These are phyloP conservation scores for Globisporangium apiculatum DNA, from an alignment of 352 stramenopile species.

Conservation along the genomic window DNA sequence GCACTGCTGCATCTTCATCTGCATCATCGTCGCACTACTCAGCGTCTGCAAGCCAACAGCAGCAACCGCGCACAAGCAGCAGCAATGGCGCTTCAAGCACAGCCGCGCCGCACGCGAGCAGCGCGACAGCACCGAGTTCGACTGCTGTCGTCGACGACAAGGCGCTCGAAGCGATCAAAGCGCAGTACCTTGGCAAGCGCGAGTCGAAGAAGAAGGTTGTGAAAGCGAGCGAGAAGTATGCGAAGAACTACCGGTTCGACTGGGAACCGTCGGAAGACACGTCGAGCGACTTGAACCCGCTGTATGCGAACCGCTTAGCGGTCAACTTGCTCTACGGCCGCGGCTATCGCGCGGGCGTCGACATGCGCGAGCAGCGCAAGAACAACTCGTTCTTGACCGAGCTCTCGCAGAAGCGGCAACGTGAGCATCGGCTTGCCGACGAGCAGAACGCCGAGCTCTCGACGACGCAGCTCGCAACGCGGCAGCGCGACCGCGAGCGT, in stretches of 20 bases:
- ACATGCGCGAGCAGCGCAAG: conserved; percentile 92
- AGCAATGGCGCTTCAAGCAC: conserved; percentile 5
- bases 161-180: conserved; percentile 75
- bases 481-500: conserved; percentile 63
- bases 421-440: conserved; percentile 65
- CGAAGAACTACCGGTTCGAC: conserved; percentile 92
- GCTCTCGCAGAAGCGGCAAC: conserved; percentile 81
- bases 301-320: conserved; percentile 86
- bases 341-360: conserved; percentile 90
- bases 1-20: not conserved
- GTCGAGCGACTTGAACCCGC: conserved; percentile 83
- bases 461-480: conserved; percentile 45
- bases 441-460: conserved; percentile 55
- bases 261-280: conserved; percentile 92
- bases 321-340: conserved; percentile 90
- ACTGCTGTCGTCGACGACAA: conserved; percentile 41
- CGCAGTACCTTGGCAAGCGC: conserved; percentile 87
- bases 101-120: too few relatives aligned
- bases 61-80: not conserved
- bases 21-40: not conserved
- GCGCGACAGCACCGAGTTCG: not conserved
- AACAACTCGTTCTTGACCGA: conserved; percentile 86
- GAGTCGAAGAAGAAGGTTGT: conserved; percentile 86
- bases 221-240: conserved; percentile 91
- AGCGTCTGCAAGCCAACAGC: not conserved